phyloP scores from a whole-genome alignment of 208 protist species.

The Acanthamoeba lugdunensis region DNA sequence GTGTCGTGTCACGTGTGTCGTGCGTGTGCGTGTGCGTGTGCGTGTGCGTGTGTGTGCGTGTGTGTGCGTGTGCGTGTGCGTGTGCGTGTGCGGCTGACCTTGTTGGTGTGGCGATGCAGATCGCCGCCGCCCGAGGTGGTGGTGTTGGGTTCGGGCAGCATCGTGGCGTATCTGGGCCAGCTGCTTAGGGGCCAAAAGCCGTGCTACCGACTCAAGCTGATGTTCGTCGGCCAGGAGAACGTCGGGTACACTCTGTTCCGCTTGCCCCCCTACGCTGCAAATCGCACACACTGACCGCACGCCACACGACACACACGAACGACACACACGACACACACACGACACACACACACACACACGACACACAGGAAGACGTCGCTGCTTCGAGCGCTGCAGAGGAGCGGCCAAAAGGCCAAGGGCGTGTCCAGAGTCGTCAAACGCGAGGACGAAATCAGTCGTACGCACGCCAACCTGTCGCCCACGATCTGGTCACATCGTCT shows the following conservation, averaged over 20 bases:
- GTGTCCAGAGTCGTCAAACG: too few species aligned
- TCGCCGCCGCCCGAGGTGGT: slow-evolving; percentile 45
- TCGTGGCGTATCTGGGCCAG: slow-evolving; percentile 21
- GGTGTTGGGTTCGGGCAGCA: not conserved
- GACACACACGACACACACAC: too few species aligned
- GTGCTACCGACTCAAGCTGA: slow-evolving; percentile 29
- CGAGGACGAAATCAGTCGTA: not conserved
- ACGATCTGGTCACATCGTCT: too few species aligned
- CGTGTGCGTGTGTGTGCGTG: too few species aligned
- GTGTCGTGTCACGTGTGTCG: too few species aligned
- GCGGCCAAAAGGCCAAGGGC: not conserved
- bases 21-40: too few species aligned
- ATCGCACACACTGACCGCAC: too few species aligned
- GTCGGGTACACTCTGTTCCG: not conserved
- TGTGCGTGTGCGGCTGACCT: too few species aligned
- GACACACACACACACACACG: too few species aligned
- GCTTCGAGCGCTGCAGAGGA: not conserved
- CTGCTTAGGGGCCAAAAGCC: not conserved
- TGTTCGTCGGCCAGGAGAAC: slow-evolving; percentile 64
- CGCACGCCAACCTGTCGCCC: too few species aligned
- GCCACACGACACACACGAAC: too few species aligned
- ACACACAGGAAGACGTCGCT: slow-evolving; percentile 13
- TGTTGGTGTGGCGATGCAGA: not conserved
- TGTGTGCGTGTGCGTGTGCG: too few species aligned
- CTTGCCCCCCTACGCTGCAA: not conserved